These are phyloP conservation scores for Myxozyma vanderwaltii DNA, from an alignment of 805 yeast species.

Conservation along the genomic window DNA sequence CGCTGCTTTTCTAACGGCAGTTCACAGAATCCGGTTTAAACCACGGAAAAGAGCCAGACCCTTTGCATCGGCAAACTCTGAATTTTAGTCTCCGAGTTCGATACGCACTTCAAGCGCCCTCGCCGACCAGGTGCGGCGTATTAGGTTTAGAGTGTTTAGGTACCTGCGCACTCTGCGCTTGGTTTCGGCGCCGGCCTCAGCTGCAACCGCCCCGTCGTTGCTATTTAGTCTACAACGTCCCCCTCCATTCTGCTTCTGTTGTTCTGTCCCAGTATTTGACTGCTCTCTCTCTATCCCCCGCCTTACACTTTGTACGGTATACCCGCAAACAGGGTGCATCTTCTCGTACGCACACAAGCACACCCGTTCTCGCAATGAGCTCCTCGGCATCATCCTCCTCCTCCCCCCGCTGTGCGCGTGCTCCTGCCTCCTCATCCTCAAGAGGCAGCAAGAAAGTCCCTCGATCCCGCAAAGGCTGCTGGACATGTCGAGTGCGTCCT, in stretches of 20 bases:
- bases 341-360: too few species aligned
- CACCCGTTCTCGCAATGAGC: neutral
- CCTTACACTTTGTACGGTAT: too few species aligned
- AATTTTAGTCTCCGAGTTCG: neutral
- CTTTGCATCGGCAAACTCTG: too few species aligned
- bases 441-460: constrained; percentile 17
- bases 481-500: constrained; percentile 31
- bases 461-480: constrained; percentile 30
- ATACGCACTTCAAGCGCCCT: neutral
- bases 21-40: too few species aligned
- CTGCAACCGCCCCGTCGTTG: neutral
- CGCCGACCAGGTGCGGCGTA: constrained; percentile 1
- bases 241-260: too few species aligned
- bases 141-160: neutral
- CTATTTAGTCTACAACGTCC: too few species aligned
- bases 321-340: too few species aligned
- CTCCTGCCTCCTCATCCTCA: neutral
- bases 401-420: constrained; percentile 3
- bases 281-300: too few species aligned
- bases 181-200: neutral
- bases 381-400: neutral
- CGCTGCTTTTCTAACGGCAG: too few species aligned
- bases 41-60: too few species aligned
- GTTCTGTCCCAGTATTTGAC: too few species aligned
- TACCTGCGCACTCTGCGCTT: neutral